These are phyloP conservation scores for Paecilomyces niveus DNA, from an alignment of 2,329 filamentous ascomycete species.

Conservation along the genomic window DNA sequence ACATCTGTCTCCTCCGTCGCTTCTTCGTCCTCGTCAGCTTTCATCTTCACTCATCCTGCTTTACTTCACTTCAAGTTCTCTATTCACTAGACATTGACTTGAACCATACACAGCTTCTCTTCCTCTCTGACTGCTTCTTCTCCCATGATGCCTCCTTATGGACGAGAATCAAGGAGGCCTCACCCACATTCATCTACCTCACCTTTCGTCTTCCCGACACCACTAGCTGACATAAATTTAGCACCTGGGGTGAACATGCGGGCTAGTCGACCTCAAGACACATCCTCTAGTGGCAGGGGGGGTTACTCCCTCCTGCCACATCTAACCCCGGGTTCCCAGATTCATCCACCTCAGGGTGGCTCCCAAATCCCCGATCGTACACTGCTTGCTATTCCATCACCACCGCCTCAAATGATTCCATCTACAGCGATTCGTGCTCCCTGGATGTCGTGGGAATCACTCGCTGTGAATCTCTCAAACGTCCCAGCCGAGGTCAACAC, in stretches of 20 bases:
- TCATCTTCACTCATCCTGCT: not conserved
- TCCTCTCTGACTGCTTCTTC: not conserved
- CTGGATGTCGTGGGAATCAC: conserved; percentile 35
- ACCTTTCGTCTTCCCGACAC: not conserved
- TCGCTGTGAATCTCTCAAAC: conserved; percentile 27
- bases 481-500: conserved; percentile 31
- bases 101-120: not conserved
- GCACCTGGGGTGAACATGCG: not conserved
- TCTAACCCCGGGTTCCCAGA: not conserved
- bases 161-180: not conserved
- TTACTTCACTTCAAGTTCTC: not conserved
- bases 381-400: not conserved
- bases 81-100: not conserved
- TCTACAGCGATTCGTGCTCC: conserved; percentile 9
- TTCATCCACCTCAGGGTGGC: not conserved
- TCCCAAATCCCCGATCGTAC: not conserved
- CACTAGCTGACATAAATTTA: not conserved
- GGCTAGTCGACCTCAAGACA: not conserved
- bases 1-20: not conserved
- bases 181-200: not conserved
- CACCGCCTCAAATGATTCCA: conserved; percentile 1
- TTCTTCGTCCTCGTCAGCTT: not conserved
- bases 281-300: not conserved
- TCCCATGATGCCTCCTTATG: not conserved
- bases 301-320: not conserved